These are phyloP conservation scores for Starmerella bacillaris DNA, from an alignment of 805 yeast genomes.

Conservation along the genomic window DNA sequence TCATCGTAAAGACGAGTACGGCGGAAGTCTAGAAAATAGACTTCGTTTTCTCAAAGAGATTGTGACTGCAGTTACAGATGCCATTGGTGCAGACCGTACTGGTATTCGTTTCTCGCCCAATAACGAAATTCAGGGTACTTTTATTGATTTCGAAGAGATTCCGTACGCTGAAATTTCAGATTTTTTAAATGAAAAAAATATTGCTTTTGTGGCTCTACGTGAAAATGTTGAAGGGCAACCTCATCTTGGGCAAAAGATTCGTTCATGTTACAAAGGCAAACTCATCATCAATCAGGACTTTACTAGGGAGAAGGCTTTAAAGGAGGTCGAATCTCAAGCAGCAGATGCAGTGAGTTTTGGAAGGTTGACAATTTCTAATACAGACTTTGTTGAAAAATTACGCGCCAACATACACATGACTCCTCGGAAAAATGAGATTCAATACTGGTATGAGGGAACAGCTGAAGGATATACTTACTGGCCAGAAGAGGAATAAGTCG, in stretches of 20 bases:
- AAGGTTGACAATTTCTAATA: slow-evolving; percentile 35
- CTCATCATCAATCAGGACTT: slow-evolving; percentile 14
- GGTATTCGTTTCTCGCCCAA: slow-evolving; percentile 28
- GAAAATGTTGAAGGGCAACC: slow-evolving; percentile 26
- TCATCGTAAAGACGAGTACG: slow-evolving; percentile 41
- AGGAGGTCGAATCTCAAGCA: slow-evolving; percentile 7
- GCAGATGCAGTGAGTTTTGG: slow-evolving; percentile 27
- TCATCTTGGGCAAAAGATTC: slow-evolving; percentile 6
- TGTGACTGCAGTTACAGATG: slow-evolving; percentile 33
- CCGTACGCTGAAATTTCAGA: slow-evolving; percentile 20
- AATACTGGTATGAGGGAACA: no score
- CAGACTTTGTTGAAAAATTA: slow-evolving; percentile 33
- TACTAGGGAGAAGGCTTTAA: slow-evolving; percentile 12
- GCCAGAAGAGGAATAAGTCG: no score
- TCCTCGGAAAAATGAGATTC: no score
- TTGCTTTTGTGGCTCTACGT: slow-evolving; percentile 29
- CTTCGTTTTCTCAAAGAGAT: slow-evolving; percentile 33
- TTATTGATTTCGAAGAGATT: slow-evolving; percentile 20
- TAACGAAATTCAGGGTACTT: slow-evolving; percentile 18
- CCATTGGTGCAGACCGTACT: slow-evolving; percentile 34
- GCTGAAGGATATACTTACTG: no score
- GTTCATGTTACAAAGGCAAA: slow-evolving; percentile 12
- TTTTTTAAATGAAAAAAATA: slow-evolving; percentile 23
- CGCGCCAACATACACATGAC: slow-evolving; percentile 26
- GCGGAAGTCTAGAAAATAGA: slow-evolving; percentile 45